These are phyloP conservation scores for Eutrema heterophyllum DNA, from an alignment of 345 rosid genomes.

Conservation along the genomic window DNA sequence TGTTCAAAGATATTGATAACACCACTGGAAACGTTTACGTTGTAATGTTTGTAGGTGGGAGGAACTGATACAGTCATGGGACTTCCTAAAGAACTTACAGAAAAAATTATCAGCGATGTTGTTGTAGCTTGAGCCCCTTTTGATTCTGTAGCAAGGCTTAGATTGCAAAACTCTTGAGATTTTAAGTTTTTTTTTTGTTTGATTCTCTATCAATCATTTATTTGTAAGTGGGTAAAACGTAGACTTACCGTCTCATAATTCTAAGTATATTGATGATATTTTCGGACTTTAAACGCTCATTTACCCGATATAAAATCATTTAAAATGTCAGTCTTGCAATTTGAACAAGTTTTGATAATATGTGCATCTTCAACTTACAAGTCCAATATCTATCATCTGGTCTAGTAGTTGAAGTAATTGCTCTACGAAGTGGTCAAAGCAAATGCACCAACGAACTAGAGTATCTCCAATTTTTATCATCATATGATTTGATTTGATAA, in stretches of 20 bases:
- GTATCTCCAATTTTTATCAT: no score
- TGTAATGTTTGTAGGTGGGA: slow-evolving; percentile 56
- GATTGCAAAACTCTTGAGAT: background rate
- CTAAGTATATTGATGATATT: background rate
- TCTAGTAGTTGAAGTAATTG: no score
- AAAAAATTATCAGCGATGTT: slow-evolving; percentile 59
- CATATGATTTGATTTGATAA: no score
- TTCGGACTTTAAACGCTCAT: background rate
- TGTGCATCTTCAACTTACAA: no score
- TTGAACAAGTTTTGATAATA: no score
- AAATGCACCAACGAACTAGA: no score
- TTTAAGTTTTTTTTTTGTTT: background rate
- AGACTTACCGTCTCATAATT: background rate
- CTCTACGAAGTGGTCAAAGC: no score
- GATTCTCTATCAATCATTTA: background rate
- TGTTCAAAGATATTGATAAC: slow-evolving; percentile 46
- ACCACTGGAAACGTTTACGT: slow-evolving; percentile 44
- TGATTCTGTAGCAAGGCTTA: slow-evolving; percentile 4
- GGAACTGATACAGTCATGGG: slow-evolving; percentile 84
- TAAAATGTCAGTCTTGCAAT: no score
- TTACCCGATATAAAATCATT: background rate
- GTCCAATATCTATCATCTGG: no score
- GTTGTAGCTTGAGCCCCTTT: slow-evolving; percentile 6
- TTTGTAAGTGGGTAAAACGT: background rate
- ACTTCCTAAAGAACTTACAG: slow-evolving; percentile 75